phyloP scores from a whole-genome alignment of 331 rosid species.

The Quercus tomentella region DNA sequence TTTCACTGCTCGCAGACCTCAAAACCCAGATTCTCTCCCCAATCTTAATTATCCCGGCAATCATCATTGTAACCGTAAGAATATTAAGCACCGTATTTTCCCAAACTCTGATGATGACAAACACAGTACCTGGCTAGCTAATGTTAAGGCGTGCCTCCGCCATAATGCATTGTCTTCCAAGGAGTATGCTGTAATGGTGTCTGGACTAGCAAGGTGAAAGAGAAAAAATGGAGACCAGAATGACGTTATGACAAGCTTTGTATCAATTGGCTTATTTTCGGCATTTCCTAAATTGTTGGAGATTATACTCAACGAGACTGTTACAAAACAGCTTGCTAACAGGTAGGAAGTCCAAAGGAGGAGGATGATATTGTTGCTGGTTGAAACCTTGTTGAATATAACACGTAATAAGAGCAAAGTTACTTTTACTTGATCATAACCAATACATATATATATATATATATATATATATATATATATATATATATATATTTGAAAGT shows the following conservation, averaged over 20 bases:
- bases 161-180: conserved; percentile 45
- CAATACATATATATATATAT: no score
- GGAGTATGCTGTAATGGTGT: conserved; percentile 39
- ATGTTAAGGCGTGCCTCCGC: conserved; percentile 23
- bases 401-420: no score
- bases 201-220: conserved; percentile 50
- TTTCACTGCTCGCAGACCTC: conserved; percentile 29
- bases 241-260: not conserved
- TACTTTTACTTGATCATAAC: no score
- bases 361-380: not conserved
- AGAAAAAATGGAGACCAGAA: conserved; percentile 51
- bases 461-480: no score
- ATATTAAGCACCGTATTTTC: not conserved
- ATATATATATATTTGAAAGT: no score
- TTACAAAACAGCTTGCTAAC: conserved; percentile 32
- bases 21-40: conserved; percentile 36
- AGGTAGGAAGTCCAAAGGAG: conserved; percentile 22
- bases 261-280: not conserved
- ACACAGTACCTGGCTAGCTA: conserved; percentile 15
- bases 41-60: conserved; percentile 35
- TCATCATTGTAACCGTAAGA: conserved; percentile 24
- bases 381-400: not conserved
- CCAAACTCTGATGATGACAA: conserved; percentile 27
- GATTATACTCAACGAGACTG: conserved; percentile 18
- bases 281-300: not conserved